Evolutionary conservation across 2,329 filamentous ascomycete genomes (phyloP).

Genomic region (Aspergillus vadensis): DNA sequence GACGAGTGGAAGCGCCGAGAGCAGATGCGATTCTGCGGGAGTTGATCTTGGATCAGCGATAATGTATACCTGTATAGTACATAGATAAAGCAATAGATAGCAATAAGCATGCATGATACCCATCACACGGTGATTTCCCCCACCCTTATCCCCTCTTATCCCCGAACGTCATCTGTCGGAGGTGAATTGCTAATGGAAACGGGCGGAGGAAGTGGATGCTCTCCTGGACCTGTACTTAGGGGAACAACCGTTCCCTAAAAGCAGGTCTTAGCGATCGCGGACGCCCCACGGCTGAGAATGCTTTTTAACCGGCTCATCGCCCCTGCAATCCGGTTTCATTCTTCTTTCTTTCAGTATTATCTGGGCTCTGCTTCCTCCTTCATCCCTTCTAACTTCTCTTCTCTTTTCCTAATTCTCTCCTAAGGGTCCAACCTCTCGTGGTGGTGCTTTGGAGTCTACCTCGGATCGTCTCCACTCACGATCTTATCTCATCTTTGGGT

Average conservation of each 20-base stretch:
- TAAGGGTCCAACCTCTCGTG: no score
- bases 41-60: constrained; percentile 41
- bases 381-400: constrained; percentile 1
- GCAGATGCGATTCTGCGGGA: constrained; percentile 58
- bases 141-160: not conserved
- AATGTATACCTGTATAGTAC: constrained; percentile 7
- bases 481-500: constrained; percentile 21
- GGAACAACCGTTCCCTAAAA: constrained; percentile 49
- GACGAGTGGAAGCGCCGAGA: constrained; percentile 62
- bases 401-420: constrained; percentile 13
- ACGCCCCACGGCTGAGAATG: constrained; percentile 15
- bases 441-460: not conserved
- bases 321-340: not conserved
- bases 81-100: not conserved
- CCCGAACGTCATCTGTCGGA: not conserved
- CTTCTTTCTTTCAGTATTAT: constrained; percentile 7
- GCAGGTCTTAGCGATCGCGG: constrained; percentile 48
- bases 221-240: constrained; percentile 54
- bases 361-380: constrained; percentile 2
- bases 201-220: constrained; percentile 31
- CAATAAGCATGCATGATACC: constrained; percentile 26
- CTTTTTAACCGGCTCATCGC: constrained; percentile 20
- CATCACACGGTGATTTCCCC: not conserved
- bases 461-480: constrained; percentile 17
- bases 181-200: constrained; percentile 26